A percentile compares a stretch with the other conserved stretches of the same genome.
Conservation (phyloP, 441 rosid genomes). For the Kokia cookei region DNA sequence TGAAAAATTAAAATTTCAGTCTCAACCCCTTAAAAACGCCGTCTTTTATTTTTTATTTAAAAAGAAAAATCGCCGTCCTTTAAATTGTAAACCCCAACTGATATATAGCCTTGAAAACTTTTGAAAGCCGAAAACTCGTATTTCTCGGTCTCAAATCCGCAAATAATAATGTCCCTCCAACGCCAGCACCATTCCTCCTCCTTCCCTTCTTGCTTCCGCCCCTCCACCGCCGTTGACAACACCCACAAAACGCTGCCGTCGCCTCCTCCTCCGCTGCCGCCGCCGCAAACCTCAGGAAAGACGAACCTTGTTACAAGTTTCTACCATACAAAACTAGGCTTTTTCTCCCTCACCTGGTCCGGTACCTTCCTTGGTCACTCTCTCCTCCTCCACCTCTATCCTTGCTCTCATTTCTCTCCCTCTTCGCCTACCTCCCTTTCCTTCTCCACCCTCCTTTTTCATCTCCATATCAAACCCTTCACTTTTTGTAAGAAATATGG, state of each 20-base stretch:
- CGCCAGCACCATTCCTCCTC: conserved; percentile 29
- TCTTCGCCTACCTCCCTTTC: conserved; percentile 33
- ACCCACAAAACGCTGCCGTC: conserved; percentile 14
- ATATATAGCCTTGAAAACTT: neutral
- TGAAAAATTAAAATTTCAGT: too few species aligned
- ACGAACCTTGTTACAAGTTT: conserved; percentile 61
- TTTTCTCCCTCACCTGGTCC: conserved; percentile 84
- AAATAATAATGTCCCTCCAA: conserved; percentile 35
- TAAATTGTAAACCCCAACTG: neutral
- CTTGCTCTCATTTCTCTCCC: conserved; percentile 23
- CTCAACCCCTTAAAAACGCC: neutral
- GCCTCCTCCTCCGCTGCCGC: conserved; percentile 13
- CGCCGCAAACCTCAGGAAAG: conserved; percentile 35
- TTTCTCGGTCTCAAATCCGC: neutral
- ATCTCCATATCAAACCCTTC: conserved; percentile 58
- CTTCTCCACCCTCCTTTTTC: conserved; percentile 43
- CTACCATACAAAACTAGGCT: conserved; percentile 68
- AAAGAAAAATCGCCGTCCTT: neutral
- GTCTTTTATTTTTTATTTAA: neutral
- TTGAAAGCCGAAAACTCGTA: neutral
- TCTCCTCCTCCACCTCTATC: conserved; percentile 65
- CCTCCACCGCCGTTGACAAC: conserved; percentile 23
- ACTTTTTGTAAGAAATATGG: conserved; percentile 73
- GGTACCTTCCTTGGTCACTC: conserved; percentile 66
- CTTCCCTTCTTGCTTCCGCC: conserved; percentile 62